phyloP scores from a whole-genome alignment of 202 grass and related monocot genomes.

The Panicum virgatum region DNA sequence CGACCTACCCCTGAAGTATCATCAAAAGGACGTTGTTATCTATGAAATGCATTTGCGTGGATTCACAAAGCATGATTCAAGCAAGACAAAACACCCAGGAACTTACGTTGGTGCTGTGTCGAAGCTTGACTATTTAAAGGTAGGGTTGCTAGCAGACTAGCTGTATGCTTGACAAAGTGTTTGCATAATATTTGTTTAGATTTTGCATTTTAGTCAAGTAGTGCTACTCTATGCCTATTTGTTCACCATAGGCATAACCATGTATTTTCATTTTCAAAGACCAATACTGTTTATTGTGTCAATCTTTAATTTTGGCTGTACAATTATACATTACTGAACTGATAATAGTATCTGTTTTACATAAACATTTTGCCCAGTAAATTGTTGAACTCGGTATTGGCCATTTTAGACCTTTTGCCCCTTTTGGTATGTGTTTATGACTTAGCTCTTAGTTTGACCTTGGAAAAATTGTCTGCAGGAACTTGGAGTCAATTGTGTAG shows the following conservation, averaged over 20 bases:
- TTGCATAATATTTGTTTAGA: background rate
- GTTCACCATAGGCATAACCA: slow-evolving; percentile 2
- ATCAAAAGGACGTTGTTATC: slow-evolving; percentile 74
- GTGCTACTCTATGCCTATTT: background rate
- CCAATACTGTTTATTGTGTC: background rate
- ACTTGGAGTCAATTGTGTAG: slow-evolving; percentile 92
- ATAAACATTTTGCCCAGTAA: background rate
- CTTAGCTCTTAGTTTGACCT: slow-evolving; percentile 30
- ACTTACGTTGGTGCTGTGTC: slow-evolving; percentile 72
- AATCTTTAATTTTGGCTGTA: background rate
- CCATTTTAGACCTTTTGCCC: background rate
- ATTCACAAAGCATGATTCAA: slow-evolving; percentile 84
- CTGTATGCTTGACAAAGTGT: background rate
- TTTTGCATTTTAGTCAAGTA: slow-evolving; percentile 8
- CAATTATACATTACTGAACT: background rate
- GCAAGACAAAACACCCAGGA: slow-evolving; percentile 67
- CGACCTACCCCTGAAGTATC: slow-evolving; percentile 63
- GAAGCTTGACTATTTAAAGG: slow-evolving; percentile 90
- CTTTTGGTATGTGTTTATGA: slow-evolving; percentile 15
- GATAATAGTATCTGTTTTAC: slow-evolving; percentile 12
- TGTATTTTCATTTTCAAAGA: background rate
- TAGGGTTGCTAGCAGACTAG: slow-evolving; percentile 34
- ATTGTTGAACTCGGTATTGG: background rate
- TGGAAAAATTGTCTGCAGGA: slow-evolving; percentile 52
- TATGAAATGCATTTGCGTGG: slow-evolving; percentile 98